phyloP scores from a whole-genome alignment of 345 rosid genomes.

The Dipteronia sinensis region DNA sequence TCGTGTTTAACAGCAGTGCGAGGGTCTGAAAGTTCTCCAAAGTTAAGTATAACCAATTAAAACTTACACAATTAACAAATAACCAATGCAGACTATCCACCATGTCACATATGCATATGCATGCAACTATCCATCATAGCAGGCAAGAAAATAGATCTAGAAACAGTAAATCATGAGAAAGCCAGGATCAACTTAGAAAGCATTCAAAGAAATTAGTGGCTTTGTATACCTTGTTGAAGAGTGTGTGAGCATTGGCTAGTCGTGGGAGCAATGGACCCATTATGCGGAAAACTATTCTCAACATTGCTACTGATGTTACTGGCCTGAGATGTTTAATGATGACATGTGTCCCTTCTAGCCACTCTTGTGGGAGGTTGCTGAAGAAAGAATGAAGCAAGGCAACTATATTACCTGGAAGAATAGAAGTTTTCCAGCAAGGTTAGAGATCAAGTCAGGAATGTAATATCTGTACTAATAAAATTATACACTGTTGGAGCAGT shows the following conservation, averaged over 20 bases:
- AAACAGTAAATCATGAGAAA: neutral
- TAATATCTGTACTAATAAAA: neutral
- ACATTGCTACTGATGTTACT: slow-evolving; percentile 88
- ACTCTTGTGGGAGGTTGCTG: slow-evolving; percentile 96
- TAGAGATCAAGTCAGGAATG: slow-evolving; percentile 20
- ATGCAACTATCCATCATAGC: neutral
- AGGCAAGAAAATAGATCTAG: neutral
- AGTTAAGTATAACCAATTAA: neutral
- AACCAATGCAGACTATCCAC: neutral
- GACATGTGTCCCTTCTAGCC: slow-evolving; percentile 89
- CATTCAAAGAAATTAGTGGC: neutral
- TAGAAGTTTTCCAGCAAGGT: slow-evolving; percentile 18
- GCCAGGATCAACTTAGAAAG: neutral
- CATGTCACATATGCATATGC: neutral
- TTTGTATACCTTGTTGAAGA: slow-evolving; percentile 79
- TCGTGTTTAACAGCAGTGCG: slow-evolving; percentile 54
- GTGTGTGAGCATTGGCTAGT: slow-evolving; percentile 85
- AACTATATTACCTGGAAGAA: slow-evolving; percentile 75
- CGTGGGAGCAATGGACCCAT: slow-evolving; percentile 97
- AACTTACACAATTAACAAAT: neutral
- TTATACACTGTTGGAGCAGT: neutral
- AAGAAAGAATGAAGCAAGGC: slow-evolving; percentile 96
- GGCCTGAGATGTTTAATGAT: slow-evolving; percentile 86
- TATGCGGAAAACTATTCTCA: slow-evolving; percentile 90
- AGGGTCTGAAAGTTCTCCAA: slow-evolving; percentile 54